Percentiles rank a stretch among this genome's conserved stretches.
Conservation (phyloP, 305 asterid species). For the Solanum hybrid region DNA sequence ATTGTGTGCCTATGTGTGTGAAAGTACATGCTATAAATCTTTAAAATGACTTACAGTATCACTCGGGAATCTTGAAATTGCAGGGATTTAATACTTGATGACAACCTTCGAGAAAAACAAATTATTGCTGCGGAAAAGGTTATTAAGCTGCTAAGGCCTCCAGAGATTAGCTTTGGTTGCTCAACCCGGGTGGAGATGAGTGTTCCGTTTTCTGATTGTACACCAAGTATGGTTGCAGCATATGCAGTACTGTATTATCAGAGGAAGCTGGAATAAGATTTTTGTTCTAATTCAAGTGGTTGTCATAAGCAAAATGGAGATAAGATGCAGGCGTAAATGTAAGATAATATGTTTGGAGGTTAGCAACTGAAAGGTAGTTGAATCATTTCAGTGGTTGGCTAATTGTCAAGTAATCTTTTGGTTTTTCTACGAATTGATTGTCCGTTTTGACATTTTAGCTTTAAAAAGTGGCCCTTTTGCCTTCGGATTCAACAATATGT, state of each 20-base stretch:
- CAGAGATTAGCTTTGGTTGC: slow-evolving; percentile 7
- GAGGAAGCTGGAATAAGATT: neutral
- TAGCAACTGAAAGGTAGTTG: neutral
- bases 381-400: neutral
- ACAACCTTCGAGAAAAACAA: slow-evolving; percentile 51
- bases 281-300: neutral
- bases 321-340: neutral
- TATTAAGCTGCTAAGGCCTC: slow-evolving; percentile 42
- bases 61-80: neutral
- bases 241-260: slow-evolving; percentile 32
- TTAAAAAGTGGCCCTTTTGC: neutral
- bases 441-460: neutral
- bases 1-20: neutral
- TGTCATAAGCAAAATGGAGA: neutral
- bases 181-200: slow-evolving; percentile 9
- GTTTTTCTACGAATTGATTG: neutral
- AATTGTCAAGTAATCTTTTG: neutral
- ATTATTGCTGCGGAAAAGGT: slow-evolving; percentile 50
- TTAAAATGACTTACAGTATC: neutral
- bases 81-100: slow-evolving; percentile 53
- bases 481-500: neutral
- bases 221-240: slow-evolving; percentile 83
- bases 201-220: slow-evolving; percentile 4
- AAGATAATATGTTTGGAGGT: neutral
- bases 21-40: neutral